Base-by-base conservation (phyloP, 441 rosid species). In the Oxalis stricta region DNA sequence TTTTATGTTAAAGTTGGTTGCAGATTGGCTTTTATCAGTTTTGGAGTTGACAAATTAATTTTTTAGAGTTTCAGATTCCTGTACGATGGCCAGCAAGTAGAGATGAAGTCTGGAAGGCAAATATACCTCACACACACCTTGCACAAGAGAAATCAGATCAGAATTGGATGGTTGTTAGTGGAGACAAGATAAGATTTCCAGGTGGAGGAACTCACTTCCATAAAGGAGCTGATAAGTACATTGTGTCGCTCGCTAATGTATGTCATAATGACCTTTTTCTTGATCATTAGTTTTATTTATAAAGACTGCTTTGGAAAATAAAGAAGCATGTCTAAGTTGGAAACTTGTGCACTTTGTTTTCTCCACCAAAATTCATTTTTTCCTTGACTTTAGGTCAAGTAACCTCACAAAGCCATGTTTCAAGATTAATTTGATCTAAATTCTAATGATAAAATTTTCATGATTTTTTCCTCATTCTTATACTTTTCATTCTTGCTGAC, bases 131-230 rank as follows among this genome's bases (percentile, higher is more conserved):
- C 19, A 82, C 95, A 0, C 95, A 89, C 51, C 95, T 89, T 39
- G 95, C 97, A 1, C 67, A 74, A 47, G 94, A 89, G 82, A 89
- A 89, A 50, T 84, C 95, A 0, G 97, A 89, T 69, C 97, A 89
- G 75, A 79, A 84, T 50, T 88, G 97, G 97, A 88, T 84, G 97
- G 80, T 88, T 35, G 85, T 84, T 15, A 73, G 76, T 17, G 94
- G 97, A 21, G 89, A 84, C 12, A 89, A 85, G 73, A 84, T 89
- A 46, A 77, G 73, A 60, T 89, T 89, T 48, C 97, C 95, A 0
- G 97, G 97, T 3, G 97, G 97, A 39, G 97, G 97, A 53, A 89
- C 97, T 10, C 97, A 89, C 72, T 89, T 89, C 41, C 97, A 89
- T 46, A 2, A 72, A 39, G 97, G 97, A 41, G 97, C 95, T 49